These are phyloP conservation scores for Colletotrichum trifolii DNA, from an alignment of 2,329 filamentous ascomycete species.

Conservation along the genomic window DNA sequence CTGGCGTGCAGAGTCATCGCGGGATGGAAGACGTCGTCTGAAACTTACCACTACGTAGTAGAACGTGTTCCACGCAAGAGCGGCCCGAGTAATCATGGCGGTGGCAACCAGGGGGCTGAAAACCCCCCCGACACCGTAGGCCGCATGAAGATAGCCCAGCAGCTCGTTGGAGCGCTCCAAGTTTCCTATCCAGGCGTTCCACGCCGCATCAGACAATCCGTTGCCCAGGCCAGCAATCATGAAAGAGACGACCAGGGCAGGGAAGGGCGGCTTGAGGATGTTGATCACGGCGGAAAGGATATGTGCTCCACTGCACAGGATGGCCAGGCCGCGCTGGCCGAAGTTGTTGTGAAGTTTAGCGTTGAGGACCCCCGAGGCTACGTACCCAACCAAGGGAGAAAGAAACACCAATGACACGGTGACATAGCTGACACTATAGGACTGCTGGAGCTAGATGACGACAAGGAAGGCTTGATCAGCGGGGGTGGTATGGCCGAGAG, in stretches of 20 bases:
- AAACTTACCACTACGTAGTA: conserved; percentile 76
- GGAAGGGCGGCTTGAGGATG: conserved; percentile 65
- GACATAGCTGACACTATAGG: too few species aligned
- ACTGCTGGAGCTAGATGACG: too few species aligned
- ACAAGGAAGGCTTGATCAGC: too few species aligned
- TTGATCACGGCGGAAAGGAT: too few species aligned
- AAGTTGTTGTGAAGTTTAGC: too few species aligned
- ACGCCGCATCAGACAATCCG: conserved; percentile 71
- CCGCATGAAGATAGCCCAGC: conserved; percentile 76
- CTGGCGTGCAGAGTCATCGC: too few species aligned
- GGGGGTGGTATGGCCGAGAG: too few species aligned
- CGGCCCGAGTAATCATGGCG: conserved; percentile 71
- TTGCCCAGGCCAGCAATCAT: conserved; percentile 77
- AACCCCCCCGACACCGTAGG: conserved; percentile 78
- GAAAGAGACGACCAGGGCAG: conserved; percentile 73
- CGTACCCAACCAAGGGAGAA: too few species aligned
- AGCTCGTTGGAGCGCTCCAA: conserved; percentile 80
- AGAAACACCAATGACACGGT: too few species aligned
- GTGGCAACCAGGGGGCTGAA: conserved; percentile 77
- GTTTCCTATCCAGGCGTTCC: conserved; percentile 68
- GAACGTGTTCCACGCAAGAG: conserved; percentile 75
- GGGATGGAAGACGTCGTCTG: neutral
- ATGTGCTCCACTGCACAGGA: too few species aligned
- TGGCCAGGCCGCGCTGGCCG: too few species aligned
- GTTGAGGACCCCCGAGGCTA: too few species aligned